Percentiles rank a stretch among this genome's conserved stretches.
These are phyloP conservation scores for Fusarium sp. DNA, from an alignment of 2,329 filamentous ascomycete species.

Conservation along the genomic window DNA sequence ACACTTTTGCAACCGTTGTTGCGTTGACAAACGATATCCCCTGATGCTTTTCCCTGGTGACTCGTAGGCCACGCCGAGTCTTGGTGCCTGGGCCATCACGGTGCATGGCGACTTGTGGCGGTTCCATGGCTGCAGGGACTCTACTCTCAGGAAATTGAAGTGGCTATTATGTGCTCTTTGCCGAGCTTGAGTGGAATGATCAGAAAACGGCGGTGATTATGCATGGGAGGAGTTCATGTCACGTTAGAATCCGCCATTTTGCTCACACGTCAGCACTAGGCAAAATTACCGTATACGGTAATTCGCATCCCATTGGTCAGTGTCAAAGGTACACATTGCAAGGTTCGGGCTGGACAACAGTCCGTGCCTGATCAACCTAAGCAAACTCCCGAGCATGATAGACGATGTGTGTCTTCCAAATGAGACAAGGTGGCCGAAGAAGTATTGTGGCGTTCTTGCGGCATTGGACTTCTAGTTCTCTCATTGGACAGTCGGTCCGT, in stretches of 20 bases:
- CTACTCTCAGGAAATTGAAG: neutral
- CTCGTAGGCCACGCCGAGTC: neutral
- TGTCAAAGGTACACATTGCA: neutral
- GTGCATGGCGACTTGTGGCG: neutral
- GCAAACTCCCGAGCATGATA: neutral
- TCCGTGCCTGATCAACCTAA: neutral
- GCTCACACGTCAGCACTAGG: neutral
- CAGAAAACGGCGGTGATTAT: neutral
- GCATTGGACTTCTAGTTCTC: no score
- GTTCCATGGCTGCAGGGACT: neutral
- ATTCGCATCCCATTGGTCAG: conserved; percentile 4
- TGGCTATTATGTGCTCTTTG: neutral
- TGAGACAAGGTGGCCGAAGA: neutral
- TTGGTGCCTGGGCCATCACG: neutral
- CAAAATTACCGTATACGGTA: neutral
- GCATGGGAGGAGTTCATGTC: neutral
- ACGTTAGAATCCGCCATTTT: neutral
- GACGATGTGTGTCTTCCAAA: neutral
- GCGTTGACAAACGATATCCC: conserved; percentile 16
- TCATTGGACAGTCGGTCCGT: neutral
- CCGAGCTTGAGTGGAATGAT: neutral
- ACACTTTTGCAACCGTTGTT: neutral
- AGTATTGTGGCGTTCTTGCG: neutral
- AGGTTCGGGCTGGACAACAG: neutral
- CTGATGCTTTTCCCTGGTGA: conserved; percentile 9